Evolutionary conservation across 192 early-diverging fungal species (phyloP), one percentile per base, ranked within the genome.

Genomic region (Jimgerdemannia lactiflua): DNA sequence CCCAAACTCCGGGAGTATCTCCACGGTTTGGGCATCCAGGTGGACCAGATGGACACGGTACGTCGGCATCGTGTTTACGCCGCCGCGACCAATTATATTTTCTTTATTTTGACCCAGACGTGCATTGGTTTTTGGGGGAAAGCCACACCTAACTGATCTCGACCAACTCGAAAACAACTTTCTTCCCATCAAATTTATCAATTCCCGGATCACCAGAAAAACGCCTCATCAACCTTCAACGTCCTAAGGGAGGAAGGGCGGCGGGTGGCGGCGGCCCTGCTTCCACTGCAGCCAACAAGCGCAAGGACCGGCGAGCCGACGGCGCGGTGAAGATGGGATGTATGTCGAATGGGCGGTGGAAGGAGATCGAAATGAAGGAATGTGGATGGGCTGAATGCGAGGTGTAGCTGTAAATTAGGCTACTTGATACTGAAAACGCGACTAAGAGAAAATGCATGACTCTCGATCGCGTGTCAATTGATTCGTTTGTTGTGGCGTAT

Each of bases 41-140:
- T 86, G n/a, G 89, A 90, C 67, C 75, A 81, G 64, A 84, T 88
- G 86, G 84, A 83, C 79, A 84, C 89, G n/a, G 89, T 90, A 85
- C 76, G 80, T 76, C 17, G 29, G 29, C 29, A 29, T 29, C 29
- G 29, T 29, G 29, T 20, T 65, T 42, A 71, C 63, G 44, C 68
- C 44, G 8, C 9, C 40, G 20, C 71, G 42, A 17, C 43, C 67
- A 42, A 64, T 3, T 18, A 17, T 20, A 73, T 73, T 6, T 59
- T 6, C 49, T 10, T 59, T 6, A 59, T 59, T 59, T 14, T 10
- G 49, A 14, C 49, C 49, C 49, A 59, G 14, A 10, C 14, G 8
- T 59, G 8, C 49, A 59, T 59, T 59, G 6, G 6, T 59, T 59
- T 59, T 59, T 1, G 29, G 29, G 29, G 1, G 41, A 2, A 42